Evolutionary conservation across 1,139 yeast species (phyloP), one percentile per base, ranked within the genome.

Genomic region (Saccharomyces hybrid): DNA sequence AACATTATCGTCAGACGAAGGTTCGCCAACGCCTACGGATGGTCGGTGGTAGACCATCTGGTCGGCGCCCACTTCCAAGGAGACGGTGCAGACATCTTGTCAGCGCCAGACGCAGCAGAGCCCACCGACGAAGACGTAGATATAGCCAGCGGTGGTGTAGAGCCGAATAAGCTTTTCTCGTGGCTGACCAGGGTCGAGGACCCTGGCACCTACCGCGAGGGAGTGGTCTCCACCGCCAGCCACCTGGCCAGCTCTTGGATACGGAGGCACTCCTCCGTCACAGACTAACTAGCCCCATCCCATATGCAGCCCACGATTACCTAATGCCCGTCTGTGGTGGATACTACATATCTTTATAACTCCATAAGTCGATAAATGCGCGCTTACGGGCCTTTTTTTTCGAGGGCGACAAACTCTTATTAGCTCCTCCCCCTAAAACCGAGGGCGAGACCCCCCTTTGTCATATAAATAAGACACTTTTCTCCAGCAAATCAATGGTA

Each of bases 21-120:
- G 58, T 93, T 88, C 73, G 83, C 96, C 2, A 93, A 93, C 73
- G 98, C 98, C 0, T 90, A 87, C 71, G 99, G 99, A 1, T 93
- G 99, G 99, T 88, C 88, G 0, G 96, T 91, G 0, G 76, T 91
- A 48, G 91, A 88, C 55, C 98, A 93, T 71, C 64, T 93, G 54
- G 84, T 87, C 1, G 71, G 76, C 26, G 77, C 78, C 53, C 95
- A 87, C 69, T 88, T 88, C 53, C 28, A 19, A 48, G 11, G 27
- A n/a, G 11, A 19, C 19, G 28, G 12, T 21, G 5, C 44, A 48
- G 26, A 9, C 48, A 16, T 27, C 27, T 11, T 21, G 32, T n/a
- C 8, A 27, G 14, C 8, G 21, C 48, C 3, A 46, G 31, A 27
- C 21, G 41, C 32, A 16, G 41, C 32, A 16, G 16, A 42, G 11